phyloP scores from a whole-genome alignment of 2,329 filamentous ascomycete species.

The Fusarium guadeloupense region DNA sequence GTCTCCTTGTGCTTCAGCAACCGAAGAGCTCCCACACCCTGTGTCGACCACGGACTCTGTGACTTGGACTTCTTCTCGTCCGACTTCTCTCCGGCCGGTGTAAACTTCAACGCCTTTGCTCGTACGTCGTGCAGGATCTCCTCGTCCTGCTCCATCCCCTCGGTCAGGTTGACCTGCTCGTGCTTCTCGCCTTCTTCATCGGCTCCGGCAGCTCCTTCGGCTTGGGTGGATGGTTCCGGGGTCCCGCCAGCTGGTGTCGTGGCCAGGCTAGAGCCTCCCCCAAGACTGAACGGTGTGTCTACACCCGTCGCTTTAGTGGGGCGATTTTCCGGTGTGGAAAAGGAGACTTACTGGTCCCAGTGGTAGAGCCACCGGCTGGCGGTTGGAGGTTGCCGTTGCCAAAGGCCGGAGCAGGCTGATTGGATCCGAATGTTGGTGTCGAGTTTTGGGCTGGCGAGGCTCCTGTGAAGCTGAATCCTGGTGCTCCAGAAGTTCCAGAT shows the following conservation, averaged over 20 bases:
- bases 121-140: slow-evolving; percentile 74
- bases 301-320: slow-evolving; percentile 57
- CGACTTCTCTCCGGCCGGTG: slow-evolving; percentile 58
- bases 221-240: slow-evolving; percentile 63
- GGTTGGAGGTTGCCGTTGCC: slow-evolving; percentile 53
- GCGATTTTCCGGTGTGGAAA: slow-evolving; percentile 54
- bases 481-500: slow-evolving; percentile 43
- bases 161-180: slow-evolving; percentile 75
- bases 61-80: slow-evolving; percentile 56
- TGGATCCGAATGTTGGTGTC: slow-evolving; percentile 48
- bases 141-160: slow-evolving; percentile 76
- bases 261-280: slow-evolving; percentile 68
- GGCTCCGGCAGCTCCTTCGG: slow-evolving; percentile 52
- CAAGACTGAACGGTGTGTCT: slow-evolving; percentile 66
- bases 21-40: slow-evolving; percentile 76
- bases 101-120: slow-evolving; percentile 73
- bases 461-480: slow-evolving; percentile 54
- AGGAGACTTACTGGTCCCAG: slow-evolving; percentile 58
- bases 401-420: slow-evolving; percentile 49
- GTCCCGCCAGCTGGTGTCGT: slow-evolving; percentile 68
- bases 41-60: slow-evolving; percentile 71
- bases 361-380: slow-evolving; percentile 55
- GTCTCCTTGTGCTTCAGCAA: slow-evolving; percentile 78
- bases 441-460: slow-evolving; percentile 44
- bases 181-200: slow-evolving; percentile 67